Evolutionary conservation across 495 filamentous ascomycete genomes (phyloP).

Genomic region (Aspergillus hancockii): DNA sequence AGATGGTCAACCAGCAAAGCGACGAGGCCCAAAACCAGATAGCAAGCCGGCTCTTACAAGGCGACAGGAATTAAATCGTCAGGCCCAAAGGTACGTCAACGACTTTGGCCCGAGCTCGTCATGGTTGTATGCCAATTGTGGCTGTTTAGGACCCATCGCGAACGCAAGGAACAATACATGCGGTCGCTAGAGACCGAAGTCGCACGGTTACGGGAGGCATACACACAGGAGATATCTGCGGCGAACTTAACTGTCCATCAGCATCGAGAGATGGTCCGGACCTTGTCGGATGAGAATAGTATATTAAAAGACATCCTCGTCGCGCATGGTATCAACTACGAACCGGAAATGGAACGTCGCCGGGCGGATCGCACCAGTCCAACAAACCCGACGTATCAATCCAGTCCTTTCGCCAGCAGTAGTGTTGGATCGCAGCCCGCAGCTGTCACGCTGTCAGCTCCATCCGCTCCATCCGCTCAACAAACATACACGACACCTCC

Average conservation of each 20-base stretch:
- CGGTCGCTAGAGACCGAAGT: constrained; percentile 90
- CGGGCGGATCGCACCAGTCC: constrained; percentile 33
- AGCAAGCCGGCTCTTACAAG: constrained; percentile 94
- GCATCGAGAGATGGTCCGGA: constrained; percentile 43
- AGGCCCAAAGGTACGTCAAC: constrained; percentile 79
- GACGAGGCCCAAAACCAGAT: constrained; percentile 92
- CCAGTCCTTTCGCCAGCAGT: constrained; percentile 37
- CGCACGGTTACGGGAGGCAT: constrained; percentile 60
- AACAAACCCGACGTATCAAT: constrained; percentile 22
- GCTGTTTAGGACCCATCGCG: constrained; percentile 76
- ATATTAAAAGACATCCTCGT: constrained; percentile 73
- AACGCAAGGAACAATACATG: constrained; percentile 95
- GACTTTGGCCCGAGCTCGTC: neutral
- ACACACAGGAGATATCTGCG: constrained; percentile 42
- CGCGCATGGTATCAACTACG: constrained; percentile 67
- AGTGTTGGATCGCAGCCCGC: constrained; percentile 37
- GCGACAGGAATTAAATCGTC: constrained; percentile 90
- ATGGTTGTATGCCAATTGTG: constrained; percentile 14
- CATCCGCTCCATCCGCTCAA: neutral
- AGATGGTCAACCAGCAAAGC: constrained; percentile 87
- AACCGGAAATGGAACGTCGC: constrained; percentile 41
- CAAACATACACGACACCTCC: constrained; percentile 11
- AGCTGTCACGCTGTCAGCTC: constrained; percentile 22
- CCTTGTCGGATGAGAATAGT: constrained; percentile 62
- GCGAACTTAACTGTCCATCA: constrained; percentile 40